phyloP scores from a whole-genome alignment of 805 yeast genomes.

The Candida palmyrensis region DNA sequence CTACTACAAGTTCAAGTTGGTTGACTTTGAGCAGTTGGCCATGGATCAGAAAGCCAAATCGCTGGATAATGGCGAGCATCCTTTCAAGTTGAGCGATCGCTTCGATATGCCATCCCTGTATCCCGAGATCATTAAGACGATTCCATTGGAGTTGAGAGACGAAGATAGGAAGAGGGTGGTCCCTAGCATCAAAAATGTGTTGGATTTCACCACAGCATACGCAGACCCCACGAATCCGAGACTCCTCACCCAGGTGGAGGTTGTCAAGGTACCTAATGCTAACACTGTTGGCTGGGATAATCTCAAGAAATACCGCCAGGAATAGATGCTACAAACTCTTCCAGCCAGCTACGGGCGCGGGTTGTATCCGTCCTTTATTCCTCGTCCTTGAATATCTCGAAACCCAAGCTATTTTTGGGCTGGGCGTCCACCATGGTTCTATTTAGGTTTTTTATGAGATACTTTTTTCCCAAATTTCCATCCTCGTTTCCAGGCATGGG shows the following conservation, averaged over 20 bases:
- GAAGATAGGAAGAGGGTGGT: conserved; percentile 8
- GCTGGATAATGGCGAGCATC: conserved; percentile 7
- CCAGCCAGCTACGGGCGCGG: too few species aligned
- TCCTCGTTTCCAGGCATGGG: not conserved
- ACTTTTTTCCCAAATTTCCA: conserved; percentile 3
- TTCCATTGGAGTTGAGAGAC: conserved; percentile 31
- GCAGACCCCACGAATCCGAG: conserved; percentile 30
- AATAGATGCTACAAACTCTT: too few species aligned
- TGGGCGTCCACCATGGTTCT: conserved; percentile 4
- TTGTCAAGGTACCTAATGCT: conserved; percentile 38
- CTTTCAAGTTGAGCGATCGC: conserved; percentile 13
- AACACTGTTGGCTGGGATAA: conserved; percentile 42
- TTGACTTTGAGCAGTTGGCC: conserved; percentile 34
- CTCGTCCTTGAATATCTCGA: conserved; percentile 6
- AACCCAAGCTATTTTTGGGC: conserved; percentile 4
- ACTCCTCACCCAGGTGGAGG: conserved; percentile 30
- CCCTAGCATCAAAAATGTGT: conserved; percentile 26
- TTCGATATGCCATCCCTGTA: conserved; percentile 31
- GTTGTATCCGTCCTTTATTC: too few species aligned
- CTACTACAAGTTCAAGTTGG: conserved; percentile 33
- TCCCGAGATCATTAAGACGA: conserved; percentile 23
- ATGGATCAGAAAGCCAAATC: conserved; percentile 13
- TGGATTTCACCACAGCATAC: conserved; percentile 26
- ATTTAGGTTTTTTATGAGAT: conserved; percentile 4
- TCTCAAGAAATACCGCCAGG: conserved; percentile 29